phyloP scores from a whole-genome alignment of 495 filamentous ascomycete genomes.

The Aspergillus diversus region DNA sequence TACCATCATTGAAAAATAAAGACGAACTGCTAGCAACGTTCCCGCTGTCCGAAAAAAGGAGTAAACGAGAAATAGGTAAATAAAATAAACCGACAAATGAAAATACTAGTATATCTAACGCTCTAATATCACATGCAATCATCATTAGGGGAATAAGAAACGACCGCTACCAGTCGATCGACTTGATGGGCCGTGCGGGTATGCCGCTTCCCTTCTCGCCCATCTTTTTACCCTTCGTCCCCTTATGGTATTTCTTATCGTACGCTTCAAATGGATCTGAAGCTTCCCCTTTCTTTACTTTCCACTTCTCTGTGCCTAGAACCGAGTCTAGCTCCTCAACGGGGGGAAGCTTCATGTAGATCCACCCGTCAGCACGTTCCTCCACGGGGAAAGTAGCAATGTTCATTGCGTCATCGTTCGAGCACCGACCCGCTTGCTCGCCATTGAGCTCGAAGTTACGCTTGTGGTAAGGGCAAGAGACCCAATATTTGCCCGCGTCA shows the following conservation, averaged over 20 bases:
- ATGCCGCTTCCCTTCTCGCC: conserved; percentile 49
- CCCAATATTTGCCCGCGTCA: conserved; percentile 67
- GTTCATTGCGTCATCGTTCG: conserved; percentile 74
- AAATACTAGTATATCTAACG: conserved; percentile 1
- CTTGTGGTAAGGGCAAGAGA: conserved; percentile 93
- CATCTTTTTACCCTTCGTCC: conserved; percentile 61
- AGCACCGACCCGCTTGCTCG: conserved; percentile 69
- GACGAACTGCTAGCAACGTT: too few relatives aligned
- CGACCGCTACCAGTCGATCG: conserved; percentile 69
- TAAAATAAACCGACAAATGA: conserved; percentile 3
- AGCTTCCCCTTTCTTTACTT: conserved; percentile 74
- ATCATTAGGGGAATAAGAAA: conserved; percentile 2
- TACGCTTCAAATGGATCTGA: conserved; percentile 66
- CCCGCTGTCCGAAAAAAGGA: too few relatives aligned
- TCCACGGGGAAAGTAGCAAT: conserved; percentile 88
- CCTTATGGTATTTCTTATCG: conserved; percentile 62
- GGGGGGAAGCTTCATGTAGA: conserved; percentile 85
- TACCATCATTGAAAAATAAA: too few relatives aligned
- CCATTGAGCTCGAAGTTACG: conserved; percentile 83
- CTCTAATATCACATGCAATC: conserved; percentile 13
- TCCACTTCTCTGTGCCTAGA: conserved; percentile 83
- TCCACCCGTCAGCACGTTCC: conserved; percentile 75
- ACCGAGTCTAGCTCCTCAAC: conserved; percentile 83
- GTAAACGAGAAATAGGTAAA: too few relatives aligned
- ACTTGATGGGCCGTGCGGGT: conserved; percentile 48